phyloP scores from a whole-genome alignment of 225 moss, liverwort and hornwort species.

The Polytrichum commune region DNA sequence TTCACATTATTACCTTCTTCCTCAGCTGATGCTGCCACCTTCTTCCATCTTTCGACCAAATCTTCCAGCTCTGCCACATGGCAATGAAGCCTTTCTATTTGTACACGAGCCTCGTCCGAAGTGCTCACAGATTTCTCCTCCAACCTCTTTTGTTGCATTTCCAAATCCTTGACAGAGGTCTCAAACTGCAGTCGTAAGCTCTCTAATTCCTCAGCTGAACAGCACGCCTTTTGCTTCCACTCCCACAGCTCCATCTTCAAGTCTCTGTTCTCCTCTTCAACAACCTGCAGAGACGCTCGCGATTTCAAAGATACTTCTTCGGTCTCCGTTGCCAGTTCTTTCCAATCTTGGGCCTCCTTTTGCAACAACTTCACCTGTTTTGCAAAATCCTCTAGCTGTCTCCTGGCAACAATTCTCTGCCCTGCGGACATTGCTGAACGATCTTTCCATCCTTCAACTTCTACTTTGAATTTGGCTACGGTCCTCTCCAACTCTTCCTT shows the following conservation, averaged over 20 bases:
- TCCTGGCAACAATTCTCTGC: slow-evolving; percentile 47
- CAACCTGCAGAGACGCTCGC: slow-evolving; percentile 14
- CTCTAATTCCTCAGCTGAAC: slow-evolving; percentile 16
- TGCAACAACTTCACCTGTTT: slow-evolving; percentile 36
- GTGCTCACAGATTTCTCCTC: slow-evolving; percentile 4
- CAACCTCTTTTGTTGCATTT: slow-evolving; percentile 13
- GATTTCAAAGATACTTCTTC: slow-evolving; percentile 27
- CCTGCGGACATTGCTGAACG: slow-evolving; percentile 53
- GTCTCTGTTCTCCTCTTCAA: slow-evolving; percentile 24
- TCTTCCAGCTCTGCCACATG: slow-evolving; percentile 19
- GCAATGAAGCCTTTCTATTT: slow-evolving; percentile 18
- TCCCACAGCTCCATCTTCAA: slow-evolving; percentile 16
- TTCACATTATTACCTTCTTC: slow-evolving; percentile 38
- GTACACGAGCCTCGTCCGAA: slow-evolving; percentile 11
- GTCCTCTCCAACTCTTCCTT: slow-evolving; percentile 29
- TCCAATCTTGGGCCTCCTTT: slow-evolving; percentile 42
- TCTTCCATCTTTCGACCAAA: slow-evolving; percentile 31
- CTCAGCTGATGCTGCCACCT: slow-evolving; percentile 27
- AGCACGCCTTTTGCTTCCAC: slow-evolving; percentile 42
- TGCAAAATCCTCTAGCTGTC: slow-evolving; percentile 44
- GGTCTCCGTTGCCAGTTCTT: slow-evolving; percentile 36
- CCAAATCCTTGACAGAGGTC: slow-evolving; percentile 22
- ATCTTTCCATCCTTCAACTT: slow-evolving; percentile 53
- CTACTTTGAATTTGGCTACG: slow-evolving; percentile 23
- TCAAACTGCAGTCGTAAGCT: slow-evolving; percentile 26